Conservation (phyloP, 495 filamentous ascomycete species). For the Aspergillus egyptiacus region DNA sequence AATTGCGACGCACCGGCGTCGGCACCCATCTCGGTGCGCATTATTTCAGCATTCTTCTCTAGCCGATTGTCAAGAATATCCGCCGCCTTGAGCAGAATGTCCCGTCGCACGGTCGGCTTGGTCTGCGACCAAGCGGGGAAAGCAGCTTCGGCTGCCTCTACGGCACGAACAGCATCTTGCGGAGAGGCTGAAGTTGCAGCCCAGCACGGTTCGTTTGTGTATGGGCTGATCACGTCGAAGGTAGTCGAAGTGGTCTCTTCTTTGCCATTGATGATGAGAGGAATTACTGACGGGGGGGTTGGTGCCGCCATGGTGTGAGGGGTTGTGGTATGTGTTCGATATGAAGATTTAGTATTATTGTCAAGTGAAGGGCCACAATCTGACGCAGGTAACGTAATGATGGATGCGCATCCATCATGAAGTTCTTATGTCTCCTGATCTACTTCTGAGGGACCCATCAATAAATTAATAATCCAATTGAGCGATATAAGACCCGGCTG, state of each 20-base stretch:
- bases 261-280: constrained; percentile 67
- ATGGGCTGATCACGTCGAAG: constrained; percentile 63
- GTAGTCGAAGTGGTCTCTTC: constrained; percentile 49
- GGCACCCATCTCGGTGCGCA: constrained; percentile 69
- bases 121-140: constrained; percentile 66
- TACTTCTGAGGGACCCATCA: background rate
- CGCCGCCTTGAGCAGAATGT: constrained; percentile 69
- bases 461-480: background rate
- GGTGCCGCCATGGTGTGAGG: constrained; percentile 9
- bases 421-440: background rate
- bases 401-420: too few relatives aligned
- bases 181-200: constrained; percentile 54
- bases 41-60: constrained; percentile 54
- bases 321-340: background rate
- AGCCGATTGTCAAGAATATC: constrained; percentile 57
- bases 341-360: too few relatives aligned
- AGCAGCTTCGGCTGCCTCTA: constrained; percentile 61
- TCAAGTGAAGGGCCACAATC: too few relatives aligned
- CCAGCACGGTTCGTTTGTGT: constrained; percentile 60
- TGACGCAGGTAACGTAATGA: too few relatives aligned
- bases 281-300: constrained; percentile 37
- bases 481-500: background rate
- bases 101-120: constrained; percentile 56
- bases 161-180: constrained; percentile 54
- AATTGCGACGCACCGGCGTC: constrained; percentile 35